Base-by-base conservation (phyloP, 306 rosid species). In the Vachellia pachyceras region DNA sequence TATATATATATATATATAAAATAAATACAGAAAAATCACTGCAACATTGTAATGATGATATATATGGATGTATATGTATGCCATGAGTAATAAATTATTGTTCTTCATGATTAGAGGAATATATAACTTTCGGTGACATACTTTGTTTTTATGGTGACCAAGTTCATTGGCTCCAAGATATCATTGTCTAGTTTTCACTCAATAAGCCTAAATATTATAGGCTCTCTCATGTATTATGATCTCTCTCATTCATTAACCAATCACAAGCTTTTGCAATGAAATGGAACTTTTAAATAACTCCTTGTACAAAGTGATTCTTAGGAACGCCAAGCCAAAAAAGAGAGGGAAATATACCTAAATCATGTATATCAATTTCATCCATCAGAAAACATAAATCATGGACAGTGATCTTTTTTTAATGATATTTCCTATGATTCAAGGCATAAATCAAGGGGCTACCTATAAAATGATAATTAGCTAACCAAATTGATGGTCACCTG, bases 401-500 rank as follows among this genome's bases (percentile, higher is more conserved):
- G 29, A 39, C 25, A 67, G 39, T 17, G 12, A n/a, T 14, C 44
- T 67, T 4, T 37, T n/a, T n/a, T 66, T 17, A 61, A 5, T 11
- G 69, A 8, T 4, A 33, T 46, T 45, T 74, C 70, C 47, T 17
- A n/a, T 64, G 75, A 35, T 71, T n/a, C 55, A 75, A 44, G 69
- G 2, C 3, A 3, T 45, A 45, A 45, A 76, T 57, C 5, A 22
- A 36, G 54, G 54, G 72, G 54, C 76, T 36, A 75, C 73, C 73
- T 46, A 47, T 63, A 72, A 61, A 41, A 44, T 68, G 64, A 44
- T 33, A 29, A 17, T 18, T 68, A 50, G 22, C 52, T 52, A 17
- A 25, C 23, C 72, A 82, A 77, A 57, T 25, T 82, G 10, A 29
- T 47, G 25, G 42, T 70, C 85, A 42, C 68, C 37, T 23, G 25